Conservation (phyloP, 306 rosid genomes). For the Quercus gilva region DNA sequence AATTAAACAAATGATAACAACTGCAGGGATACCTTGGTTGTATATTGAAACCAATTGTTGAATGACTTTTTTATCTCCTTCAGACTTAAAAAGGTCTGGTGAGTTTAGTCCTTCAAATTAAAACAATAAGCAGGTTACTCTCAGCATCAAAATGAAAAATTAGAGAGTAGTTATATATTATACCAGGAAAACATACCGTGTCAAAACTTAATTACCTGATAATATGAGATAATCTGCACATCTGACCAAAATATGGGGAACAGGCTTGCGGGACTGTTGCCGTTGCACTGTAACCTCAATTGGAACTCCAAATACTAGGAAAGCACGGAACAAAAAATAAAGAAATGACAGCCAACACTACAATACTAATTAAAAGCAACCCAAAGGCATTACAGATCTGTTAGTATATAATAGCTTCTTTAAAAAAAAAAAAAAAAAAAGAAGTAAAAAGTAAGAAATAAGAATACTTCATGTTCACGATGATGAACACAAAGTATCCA, state of each 20-base stretch:
- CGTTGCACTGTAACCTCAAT: slow-evolving; percentile 79
- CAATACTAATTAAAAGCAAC: not conserved
- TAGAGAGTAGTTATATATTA: not conserved
- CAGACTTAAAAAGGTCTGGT: slow-evolving; percentile 71
- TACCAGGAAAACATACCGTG: slow-evolving; percentile 2
- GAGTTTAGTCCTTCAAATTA: slow-evolving; percentile 64
- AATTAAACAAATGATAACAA: slow-evolving; percentile 27
- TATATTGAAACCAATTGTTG: slow-evolving; percentile 80
- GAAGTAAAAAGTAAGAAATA: too few relatives aligned
- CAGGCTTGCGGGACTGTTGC: slow-evolving; percentile 65
- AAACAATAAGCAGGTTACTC: slow-evolving; percentile 14
- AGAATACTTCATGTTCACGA: too few relatives aligned
- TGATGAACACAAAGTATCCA: too few relatives aligned
- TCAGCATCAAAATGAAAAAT: slow-evolving; percentile 13
- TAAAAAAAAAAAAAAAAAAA: too few relatives aligned
- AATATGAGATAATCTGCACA: slow-evolving; percentile 87
- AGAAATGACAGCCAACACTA: not conserved
- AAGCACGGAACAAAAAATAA: not conserved
- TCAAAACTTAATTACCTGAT: slow-evolving; percentile 67
- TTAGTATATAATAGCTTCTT: not conserved
- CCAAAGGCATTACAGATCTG: not conserved
- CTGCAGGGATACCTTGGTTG: slow-evolving; percentile 64
- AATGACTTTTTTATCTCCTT: slow-evolving; percentile 77
- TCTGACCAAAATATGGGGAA: slow-evolving; percentile 78
- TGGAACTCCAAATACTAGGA: slow-evolving; percentile 89